Base-by-base conservation (phyloP, 345 rosid species). In the Draba incana region DNA sequence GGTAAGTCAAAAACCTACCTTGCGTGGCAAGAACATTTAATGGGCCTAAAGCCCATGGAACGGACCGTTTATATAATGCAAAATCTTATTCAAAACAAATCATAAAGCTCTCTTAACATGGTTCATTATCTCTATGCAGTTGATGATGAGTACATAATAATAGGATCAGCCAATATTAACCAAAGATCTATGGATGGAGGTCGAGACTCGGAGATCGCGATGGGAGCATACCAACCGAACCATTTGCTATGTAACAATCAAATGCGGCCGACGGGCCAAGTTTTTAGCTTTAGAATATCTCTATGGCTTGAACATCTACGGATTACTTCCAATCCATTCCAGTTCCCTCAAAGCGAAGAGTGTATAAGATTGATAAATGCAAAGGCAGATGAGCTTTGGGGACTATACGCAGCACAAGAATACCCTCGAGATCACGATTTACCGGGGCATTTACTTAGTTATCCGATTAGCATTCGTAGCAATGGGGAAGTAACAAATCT, bases 171-270 rank as follows among this genome's bases (percentile, higher is more conserved):
- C 4, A 92, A 92, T 80, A 86, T 92, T 53, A 92, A 92, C 71
- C 92, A 92, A 78, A 83, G 98, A 39, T 92, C 98, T 48, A 86
- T 92, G 96, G 95, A 86, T 41, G 98, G 98, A 5, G 86, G 71
- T 28, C 76, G 96, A 54, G 96, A 92, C 77, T 68, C 96, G 0
- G 98, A 89, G 78, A 86, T 92, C 1, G 95, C 94, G 3, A 89
- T 92, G 86, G 98, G 96, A 31, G 98, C 87, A 39, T 89, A 78
- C 72, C 97, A 92, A 31, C 97, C 96, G 2, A 43, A 75, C 25
- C 84, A 85, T 81, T 41, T 92, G 33, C 39, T 59, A 42, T 44
- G 72, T 13, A 79, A 77, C 13, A 50, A 72, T 2, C 30, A 16
- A 5, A 2, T 12, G 61, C 62, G 75, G n/a, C 83, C 83, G 0